Evolutionary conservation across 768 basidiomycete genomes (phyloP).

Genomic region (Pisolithus microcarpus): DNA sequence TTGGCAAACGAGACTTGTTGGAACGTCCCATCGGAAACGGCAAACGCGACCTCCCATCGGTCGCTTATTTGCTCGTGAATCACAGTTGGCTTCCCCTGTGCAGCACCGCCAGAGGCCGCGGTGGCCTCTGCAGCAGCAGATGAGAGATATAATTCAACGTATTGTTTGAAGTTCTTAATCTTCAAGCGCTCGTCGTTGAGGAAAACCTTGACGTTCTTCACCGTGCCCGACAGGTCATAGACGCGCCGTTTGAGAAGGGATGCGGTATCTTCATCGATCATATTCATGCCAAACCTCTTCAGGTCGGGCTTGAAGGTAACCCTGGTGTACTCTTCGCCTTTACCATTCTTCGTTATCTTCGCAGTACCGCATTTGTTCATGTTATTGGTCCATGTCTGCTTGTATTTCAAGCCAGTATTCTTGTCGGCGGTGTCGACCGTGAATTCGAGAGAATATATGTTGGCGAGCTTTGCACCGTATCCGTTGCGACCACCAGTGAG

Average conservation of each 20-base stretch:
- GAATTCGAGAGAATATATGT: slow-evolving; percentile 97
- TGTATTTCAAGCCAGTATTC: slow-evolving; percentile 80
- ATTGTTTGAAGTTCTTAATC: slow-evolving; percentile 93
- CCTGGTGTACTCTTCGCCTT: slow-evolving; percentile 84
- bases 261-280: slow-evolving; percentile 86
- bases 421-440: slow-evolving; percentile 94
- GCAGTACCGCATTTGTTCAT: slow-evolving; percentile 84
- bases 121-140: slow-evolving; percentile 66
- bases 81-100: slow-evolving; percentile 64
- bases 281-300: slow-evolving; percentile 83
- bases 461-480: slow-evolving; percentile 95
- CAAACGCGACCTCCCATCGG: slow-evolving; percentile 95
- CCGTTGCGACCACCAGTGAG: slow-evolving; percentile 98
- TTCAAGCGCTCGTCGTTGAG: slow-evolving; percentile 89
- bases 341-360: slow-evolving; percentile 89
- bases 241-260: slow-evolving; percentile 88
- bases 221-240: slow-evolving; percentile 95
- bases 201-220: slow-evolving; percentile 87
- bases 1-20: slow-evolving; percentile 98
- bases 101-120: slow-evolving; percentile 72
- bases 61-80: slow-evolving; percentile 74
- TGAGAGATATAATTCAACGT: slow-evolving; percentile 87
- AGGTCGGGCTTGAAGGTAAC: slow-evolving; percentile 94
- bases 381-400: slow-evolving; percentile 90
- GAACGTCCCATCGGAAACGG: slow-evolving; percentile 86